Conservation (phyloP, 768 basidiomycete species). For the Trametes sanguinea region DNA sequence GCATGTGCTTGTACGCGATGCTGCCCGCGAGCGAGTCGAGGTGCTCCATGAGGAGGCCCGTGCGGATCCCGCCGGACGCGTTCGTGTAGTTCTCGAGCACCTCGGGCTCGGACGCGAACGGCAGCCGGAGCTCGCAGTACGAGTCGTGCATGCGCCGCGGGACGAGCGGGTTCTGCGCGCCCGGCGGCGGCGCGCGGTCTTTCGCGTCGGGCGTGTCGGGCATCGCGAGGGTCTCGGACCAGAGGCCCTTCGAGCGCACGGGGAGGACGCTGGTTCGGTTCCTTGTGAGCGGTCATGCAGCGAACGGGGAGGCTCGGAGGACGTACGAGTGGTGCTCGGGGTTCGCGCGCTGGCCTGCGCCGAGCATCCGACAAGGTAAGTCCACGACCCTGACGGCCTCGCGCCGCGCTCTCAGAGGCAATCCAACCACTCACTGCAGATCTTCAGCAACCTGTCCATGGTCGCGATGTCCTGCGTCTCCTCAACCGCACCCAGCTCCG, state of each 20-base stretch:
- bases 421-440: conserved; percentile 52
- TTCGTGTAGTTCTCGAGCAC: conserved; percentile 72
- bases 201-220: conserved; percentile 25
- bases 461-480: conserved; percentile 61
- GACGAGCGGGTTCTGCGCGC: conserved; percentile 28
- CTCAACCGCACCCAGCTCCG: conserved; percentile 34
- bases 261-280: conserved; percentile 52
- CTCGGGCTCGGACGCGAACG: conserved; percentile 59
- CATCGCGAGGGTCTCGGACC: conserved; percentile 50
- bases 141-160: conserved; percentile 71
- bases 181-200: conserved; percentile 18
- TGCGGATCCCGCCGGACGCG: conserved; percentile 69
- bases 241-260: conserved; percentile 50
- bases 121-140: conserved; percentile 64
- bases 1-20: conserved; percentile 81
- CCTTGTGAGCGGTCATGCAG: background rate
- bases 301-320: background rate
- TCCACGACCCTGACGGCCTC: conserved; percentile 8
- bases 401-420: conserved; percentile 3
- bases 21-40: conserved; percentile 85
- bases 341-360: conserved; percentile 19
- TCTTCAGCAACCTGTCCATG: conserved; percentile 57
- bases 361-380: background rate
- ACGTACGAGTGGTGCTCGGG: conserved; percentile 25
- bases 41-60: conserved; percentile 76